Conservation (phyloP, 2,329 filamentous ascomycete species). For the Claviceps pazoutovae region DNA sequence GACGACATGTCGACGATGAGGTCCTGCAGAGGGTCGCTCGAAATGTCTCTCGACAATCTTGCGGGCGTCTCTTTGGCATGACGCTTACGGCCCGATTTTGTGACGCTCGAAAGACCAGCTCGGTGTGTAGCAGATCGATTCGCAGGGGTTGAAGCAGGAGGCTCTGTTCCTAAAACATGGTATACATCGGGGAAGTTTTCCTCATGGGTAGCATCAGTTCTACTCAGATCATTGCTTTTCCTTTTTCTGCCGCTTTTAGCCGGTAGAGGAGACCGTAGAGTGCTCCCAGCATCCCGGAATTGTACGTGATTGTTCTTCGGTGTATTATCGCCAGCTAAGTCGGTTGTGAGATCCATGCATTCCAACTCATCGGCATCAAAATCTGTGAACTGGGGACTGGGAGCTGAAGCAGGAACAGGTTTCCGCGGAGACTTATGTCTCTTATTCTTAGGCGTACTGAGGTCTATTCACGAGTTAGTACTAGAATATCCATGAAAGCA, state of each 20-base stretch:
- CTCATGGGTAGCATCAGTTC: conserved; percentile 20
- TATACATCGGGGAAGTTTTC: conserved; percentile 42
- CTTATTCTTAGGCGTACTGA: conserved; percentile 10
- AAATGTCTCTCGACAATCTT: not conserved
- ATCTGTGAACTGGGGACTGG: conserved; percentile 21
- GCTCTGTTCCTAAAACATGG: conserved; percentile 29
- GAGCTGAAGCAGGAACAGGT: conserved; percentile 10
- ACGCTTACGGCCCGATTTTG: conserved; percentile 8
- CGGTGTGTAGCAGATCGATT: conserved; percentile 12
- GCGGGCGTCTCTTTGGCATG: conserved; percentile 7
- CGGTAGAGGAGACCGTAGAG: conserved; percentile 23
- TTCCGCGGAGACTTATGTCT: conserved; percentile 13
- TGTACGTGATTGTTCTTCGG: conserved; percentile 21
- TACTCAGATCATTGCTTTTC: conserved; percentile 35
- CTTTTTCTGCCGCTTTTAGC: conserved; percentile 33
- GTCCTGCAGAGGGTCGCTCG: conserved; percentile 6
- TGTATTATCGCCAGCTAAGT: conserved; percentile 19
- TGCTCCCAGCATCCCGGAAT: conserved; percentile 30
- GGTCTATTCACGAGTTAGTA: not conserved
- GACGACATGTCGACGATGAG: conserved; percentile 12
- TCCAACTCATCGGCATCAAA: conserved; percentile 22
- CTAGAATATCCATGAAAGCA: not conserved
- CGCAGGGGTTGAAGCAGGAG: conserved; percentile 21
- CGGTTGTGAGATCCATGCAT: conserved; percentile 27
- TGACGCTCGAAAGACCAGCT: conserved; percentile 9